Evolutionary conservation across 176 grass and related monocot species (phyloP).

Genomic region (sorghum (Sorghum bicolor)): DNA sequence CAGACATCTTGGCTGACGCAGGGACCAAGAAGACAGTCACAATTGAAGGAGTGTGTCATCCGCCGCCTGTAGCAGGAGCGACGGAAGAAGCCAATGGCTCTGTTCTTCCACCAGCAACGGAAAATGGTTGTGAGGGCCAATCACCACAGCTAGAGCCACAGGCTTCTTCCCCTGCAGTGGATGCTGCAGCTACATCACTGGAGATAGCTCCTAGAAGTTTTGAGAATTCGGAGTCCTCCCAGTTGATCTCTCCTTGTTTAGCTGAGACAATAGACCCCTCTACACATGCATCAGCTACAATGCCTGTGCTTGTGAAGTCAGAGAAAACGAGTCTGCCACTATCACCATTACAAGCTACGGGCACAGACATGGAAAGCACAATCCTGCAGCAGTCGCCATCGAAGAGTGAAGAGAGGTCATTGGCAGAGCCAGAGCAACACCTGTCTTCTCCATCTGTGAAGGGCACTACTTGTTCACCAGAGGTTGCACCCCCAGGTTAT

Average conservation of each 20-base stretch:
- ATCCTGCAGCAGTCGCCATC: neutral
- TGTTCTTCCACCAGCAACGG: conserved; percentile 13
- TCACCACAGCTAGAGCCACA: conserved; percentile 26
- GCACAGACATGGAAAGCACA: conserved; percentile 19
- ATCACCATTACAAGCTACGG: conserved; percentile 10
- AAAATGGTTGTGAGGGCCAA: conserved; percentile 18
- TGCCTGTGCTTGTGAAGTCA: neutral
- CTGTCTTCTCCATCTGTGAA: conserved; percentile 16
- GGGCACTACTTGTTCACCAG: conserved; percentile 19
- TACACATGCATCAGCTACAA: neutral
- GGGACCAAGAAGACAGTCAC: neutral
- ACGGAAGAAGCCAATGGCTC: conserved; percentile 14
- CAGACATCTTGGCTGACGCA: conserved; percentile 21
- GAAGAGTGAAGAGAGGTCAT: conserved; percentile 16
- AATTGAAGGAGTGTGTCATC: neutral
- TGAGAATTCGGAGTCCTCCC: neutral
- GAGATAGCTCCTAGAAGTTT: neutral
- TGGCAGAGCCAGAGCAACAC: conserved; percentile 13
- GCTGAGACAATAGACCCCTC: conserved; percentile 13
- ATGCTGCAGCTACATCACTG: neutral
- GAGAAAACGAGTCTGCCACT: neutral
- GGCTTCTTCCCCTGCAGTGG: neutral
- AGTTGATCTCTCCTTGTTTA: neutral
- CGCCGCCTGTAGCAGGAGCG: neutral
- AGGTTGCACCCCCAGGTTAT: conserved; percentile 3